Evolutionary conservation across 1,284 basidiomycete species (phyloP), one percentile per base, ranked within the genome.

Genomic region (Sporisorium iseilematis-ciliati): DNA sequence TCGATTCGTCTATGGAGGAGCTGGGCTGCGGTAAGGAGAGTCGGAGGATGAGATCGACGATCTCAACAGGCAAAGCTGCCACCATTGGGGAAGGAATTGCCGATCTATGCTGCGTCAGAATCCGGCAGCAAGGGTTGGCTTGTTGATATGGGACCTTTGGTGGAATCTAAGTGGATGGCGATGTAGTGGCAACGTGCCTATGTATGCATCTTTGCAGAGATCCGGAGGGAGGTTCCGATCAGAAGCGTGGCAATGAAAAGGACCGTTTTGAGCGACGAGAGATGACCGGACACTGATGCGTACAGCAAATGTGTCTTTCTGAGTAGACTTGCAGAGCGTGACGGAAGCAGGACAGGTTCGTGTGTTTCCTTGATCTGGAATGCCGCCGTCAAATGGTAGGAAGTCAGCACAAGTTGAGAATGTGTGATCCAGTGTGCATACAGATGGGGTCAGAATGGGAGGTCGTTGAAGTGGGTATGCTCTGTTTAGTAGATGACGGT

Each of bases 31-130:
- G 46, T 10, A 74, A 33, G 3, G 71, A 74, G 0, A 51, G 41
- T 4, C n/a, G 41, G 6, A 74, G 65, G 48, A 74, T 69, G 56
- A 74, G 57, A 54, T 74, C 71, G 20, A 74, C 59, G 52, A 74
- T 57, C 65, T 74, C 65, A 25, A 69, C 23, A 0, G 71, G 71
- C 41, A 74, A 43, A 55, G 40, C 38, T 11, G 23, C 50, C 53
- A 23, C 51, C 57, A 60, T 65, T 26, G 23, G 26, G 25, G 21
- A 12, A 14, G 38, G 33, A 23, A 1, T n/a, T 38, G 12, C 14
- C 35, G 35, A 38, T 38, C 12, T 14, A 16, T 16, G 35, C 33
- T 35, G 33, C 48, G 31, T 46, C 45, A 2, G 12, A 3, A 46
- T 46, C 25, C 45, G 11, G 25, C 45, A 26, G 45, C 12, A 16